Percentiles rank a stretch among this genome's conserved stretches.
Evolutionary conservation across 352 stramenopile genomes (phyloP).

Genomic region (Pythium utonaiense): DNA sequence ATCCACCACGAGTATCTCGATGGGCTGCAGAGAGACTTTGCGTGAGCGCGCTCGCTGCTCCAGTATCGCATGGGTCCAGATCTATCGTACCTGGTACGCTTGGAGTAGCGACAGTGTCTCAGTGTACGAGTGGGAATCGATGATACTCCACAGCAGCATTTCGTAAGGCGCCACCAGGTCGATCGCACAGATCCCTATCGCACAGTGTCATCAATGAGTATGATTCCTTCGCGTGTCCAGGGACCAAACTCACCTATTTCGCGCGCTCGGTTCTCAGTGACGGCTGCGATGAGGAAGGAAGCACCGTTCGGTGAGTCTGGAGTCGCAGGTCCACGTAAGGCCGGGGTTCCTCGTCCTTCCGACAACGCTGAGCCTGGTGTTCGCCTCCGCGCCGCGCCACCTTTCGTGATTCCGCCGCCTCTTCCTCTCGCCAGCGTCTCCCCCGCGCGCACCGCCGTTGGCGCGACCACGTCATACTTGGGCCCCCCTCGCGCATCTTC

Average conservation of each 20-base stretch:
- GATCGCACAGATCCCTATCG: conserved; percentile 62
- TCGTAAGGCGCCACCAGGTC: conserved; percentile 70
- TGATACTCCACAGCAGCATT: conserved; percentile 72
- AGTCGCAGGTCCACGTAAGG: conserved; percentile 8
- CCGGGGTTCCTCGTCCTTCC: neutral
- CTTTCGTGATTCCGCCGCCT: neutral
- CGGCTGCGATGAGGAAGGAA: conserved; percentile 57
- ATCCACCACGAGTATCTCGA: conserved; percentile 75
- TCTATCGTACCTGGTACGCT: conserved; percentile 49
- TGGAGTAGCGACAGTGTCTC: conserved; percentile 68
- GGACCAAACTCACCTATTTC: conserved; percentile 44
- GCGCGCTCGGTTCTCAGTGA: conserved; percentile 53
- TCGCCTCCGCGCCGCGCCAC: neutral
- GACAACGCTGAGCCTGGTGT: neutral
- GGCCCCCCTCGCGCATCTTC: conserved; percentile 25
- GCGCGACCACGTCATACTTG: conserved; percentile 32
- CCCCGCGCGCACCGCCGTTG: conserved; percentile 18
- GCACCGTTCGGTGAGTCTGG: conserved; percentile 22
- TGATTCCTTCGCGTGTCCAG: neutral
- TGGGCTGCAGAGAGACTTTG: conserved; percentile 33
- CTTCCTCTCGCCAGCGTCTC: neutral
- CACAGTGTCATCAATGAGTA: neutral
- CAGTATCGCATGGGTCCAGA: neutral
- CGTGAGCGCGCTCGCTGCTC: neutral
- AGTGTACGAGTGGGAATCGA: conserved; percentile 73